Conservation (phyloP, 805 yeast species). For the Wickerhamomyces rabaulensis region DNA sequence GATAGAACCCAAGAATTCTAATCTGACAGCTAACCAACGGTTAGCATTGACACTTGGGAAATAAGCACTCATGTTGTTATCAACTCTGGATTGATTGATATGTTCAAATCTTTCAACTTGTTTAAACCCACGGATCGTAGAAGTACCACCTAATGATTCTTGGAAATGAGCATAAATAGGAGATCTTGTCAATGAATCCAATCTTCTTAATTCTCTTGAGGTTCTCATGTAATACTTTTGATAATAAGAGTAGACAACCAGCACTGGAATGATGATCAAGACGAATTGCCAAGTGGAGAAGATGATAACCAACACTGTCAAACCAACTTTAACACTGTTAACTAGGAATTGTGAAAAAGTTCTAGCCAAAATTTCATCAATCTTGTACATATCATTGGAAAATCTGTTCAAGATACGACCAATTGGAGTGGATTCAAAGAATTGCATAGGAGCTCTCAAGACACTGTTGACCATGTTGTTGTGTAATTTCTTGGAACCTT, state of each 20-base stretch:
- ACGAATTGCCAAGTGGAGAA: conserved; percentile 85
- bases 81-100: conserved; percentile 67
- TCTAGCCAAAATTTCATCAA: conserved; percentile 74
- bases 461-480: conserved; percentile 68
- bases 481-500: conserved; percentile 75
- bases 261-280: conserved; percentile 65
- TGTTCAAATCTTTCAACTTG: conserved; percentile 59
- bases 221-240: conserved; percentile 74
- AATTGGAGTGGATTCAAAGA: conserved; percentile 93
- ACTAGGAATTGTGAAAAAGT: conserved; percentile 64
- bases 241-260: conserved; percentile 58
- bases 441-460: conserved; percentile 88
- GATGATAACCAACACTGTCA: conserved; percentile 77
- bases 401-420: conserved; percentile 90
- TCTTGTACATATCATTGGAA: conserved; percentile 83
- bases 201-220: conserved; percentile 77
- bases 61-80: conserved; percentile 84
- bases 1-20: conserved; percentile 86
- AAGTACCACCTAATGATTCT: conserved; percentile 71
- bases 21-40: conserved; percentile 95
- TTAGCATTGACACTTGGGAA: conserved; percentile 91
- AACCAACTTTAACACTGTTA: conserved; percentile 56
- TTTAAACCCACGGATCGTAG: conserved; percentile 69
- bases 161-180: conserved; percentile 84
- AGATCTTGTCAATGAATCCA: conserved; percentile 74